A percentile compares a stretch with the other conserved stretches of the same genome.
Evolutionary conservation across 2,329 filamentous ascomycete species (phyloP).

Genomic region (Penicillium expansum): DNA sequence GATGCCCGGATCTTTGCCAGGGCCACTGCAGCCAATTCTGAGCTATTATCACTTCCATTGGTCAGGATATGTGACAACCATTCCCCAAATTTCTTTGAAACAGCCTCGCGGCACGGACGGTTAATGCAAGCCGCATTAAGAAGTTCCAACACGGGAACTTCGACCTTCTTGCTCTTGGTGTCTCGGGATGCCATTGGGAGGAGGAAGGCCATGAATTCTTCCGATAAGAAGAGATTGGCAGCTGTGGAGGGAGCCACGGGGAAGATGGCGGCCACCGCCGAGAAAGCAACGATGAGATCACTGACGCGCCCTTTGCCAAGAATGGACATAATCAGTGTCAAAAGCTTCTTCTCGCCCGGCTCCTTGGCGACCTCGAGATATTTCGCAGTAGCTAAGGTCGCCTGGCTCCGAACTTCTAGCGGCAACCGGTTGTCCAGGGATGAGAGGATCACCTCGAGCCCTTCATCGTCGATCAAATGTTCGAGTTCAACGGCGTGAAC

Average conservation of each 20-base stretch:
- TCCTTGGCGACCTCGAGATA: slow-evolving; percentile 76
- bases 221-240: slow-evolving; percentile 76
- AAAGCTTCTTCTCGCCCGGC: slow-evolving; percentile 66
- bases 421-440: slow-evolving; percentile 82
- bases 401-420: slow-evolving; percentile 71
- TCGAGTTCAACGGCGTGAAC: slow-evolving; percentile 52
- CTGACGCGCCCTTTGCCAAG: slow-evolving; percentile 75
- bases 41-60: slow-evolving; percentile 59
- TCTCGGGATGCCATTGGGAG: slow-evolving; percentile 73
- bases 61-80: slow-evolving; percentile 85
- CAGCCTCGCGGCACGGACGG: slow-evolving; percentile 73
- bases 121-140: slow-evolving; percentile 91
- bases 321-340: slow-evolving; percentile 69
- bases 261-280: slow-evolving; percentile 84
- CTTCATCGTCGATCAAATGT: slow-evolving; percentile 61
- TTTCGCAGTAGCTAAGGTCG: slow-evolving; percentile 76
- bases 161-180: slow-evolving; percentile 81
- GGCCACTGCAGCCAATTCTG: slow-evolving; percentile 65
- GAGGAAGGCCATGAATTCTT: slow-evolving; percentile 78
- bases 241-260: slow-evolving; percentile 76
- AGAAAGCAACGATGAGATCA: slow-evolving; percentile 87
- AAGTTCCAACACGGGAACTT: slow-evolving; percentile 82
- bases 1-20: slow-evolving; percentile 61
- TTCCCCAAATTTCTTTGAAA: slow-evolving; percentile 77
- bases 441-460: slow-evolving; percentile 79